Percentiles rank a stretch among this genome's conserved stretches.
Evolutionary conservation across 805 yeast species (phyloP).

Genomic region (Ogataea degrootiae): DNA sequence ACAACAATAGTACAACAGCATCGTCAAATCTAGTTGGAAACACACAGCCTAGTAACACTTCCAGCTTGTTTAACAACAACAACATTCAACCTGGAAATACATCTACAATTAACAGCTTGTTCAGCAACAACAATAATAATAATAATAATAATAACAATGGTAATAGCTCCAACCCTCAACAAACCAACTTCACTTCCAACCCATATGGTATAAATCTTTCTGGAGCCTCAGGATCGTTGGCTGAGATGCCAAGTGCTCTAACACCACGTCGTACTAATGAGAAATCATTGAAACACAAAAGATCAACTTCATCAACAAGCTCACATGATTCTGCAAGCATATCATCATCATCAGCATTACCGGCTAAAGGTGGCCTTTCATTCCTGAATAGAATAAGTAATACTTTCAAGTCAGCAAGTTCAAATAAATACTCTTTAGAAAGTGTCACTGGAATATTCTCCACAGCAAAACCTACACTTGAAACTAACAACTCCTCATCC

Average conservation of each 20-base stretch:
- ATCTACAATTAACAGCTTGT: too few species aligned
- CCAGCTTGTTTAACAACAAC: too few species aligned
- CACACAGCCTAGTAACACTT: too few species aligned
- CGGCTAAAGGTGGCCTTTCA: conserved; percentile 6
- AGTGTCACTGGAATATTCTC: conserved; percentile 30
- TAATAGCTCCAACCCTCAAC: too few species aligned
- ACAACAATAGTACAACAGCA: conserved; percentile 13
- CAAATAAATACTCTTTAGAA: conserved; percentile 19
- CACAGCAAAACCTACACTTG: conserved; percentile 5
- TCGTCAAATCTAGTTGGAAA: background rate
- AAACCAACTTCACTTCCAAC: conserved; percentile 4
- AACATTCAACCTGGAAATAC: too few species aligned
- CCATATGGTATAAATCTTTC: conserved; percentile 26
- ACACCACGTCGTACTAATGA: conserved; percentile 16
- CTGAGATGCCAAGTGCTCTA: conserved; percentile 29
- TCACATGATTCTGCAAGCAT: conserved; percentile 7
- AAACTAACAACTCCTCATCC: background rate
- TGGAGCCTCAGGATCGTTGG: conserved; percentile 3
- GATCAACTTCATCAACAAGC: conserved; percentile 17
- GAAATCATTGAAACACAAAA: conserved; percentile 17
- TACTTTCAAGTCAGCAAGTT: conserved; percentile 18
- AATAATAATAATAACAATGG: too few species aligned
- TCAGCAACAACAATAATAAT: too few species aligned
- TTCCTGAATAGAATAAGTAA: conserved; percentile 16
- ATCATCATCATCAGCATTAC: conserved; percentile 2